Evolutionary conservation across 805 yeast species (phyloP), one percentile per base, ranked within the genome.

Genomic region (Saccharomycopsis fermentans): DNA sequence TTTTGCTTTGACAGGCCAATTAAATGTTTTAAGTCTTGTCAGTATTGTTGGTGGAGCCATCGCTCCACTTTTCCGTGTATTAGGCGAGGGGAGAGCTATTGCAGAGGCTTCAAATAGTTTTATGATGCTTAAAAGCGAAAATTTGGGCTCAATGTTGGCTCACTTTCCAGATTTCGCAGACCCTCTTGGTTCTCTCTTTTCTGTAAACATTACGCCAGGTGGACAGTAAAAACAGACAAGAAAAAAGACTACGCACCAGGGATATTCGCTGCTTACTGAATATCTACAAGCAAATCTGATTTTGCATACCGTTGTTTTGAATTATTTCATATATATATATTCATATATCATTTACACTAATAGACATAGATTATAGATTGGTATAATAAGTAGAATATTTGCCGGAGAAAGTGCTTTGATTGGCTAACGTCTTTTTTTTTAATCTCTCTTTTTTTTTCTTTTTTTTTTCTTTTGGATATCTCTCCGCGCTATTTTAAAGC

Each of bases 91-190:
- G 1, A 43, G 5, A 21, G 34, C 37, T n/a, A 21, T 54, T 21
- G 11, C 50, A 14, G 56, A 54, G n/a, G 56, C 50, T 29, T n/a
- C 56, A 5, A 54, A 54, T 14, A 39, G 50, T 12, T 54, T 54
- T 19, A 27, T 43, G 50, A 43, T 43, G 50, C 14, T 43, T 4
- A 43, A 43, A 16, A 27, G 24, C 12, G 9, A 27, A 21, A n/a
- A 43, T 21, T 43, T 43, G n/a, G 50, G 50, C 6, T 21, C 50
- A 14, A 43, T 43, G 50, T 43, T 43, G 26, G 50, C 50, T 4
- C 50, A 43, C 24, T 43, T 43, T 21, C 27, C 27, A 43, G 50
- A 43, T 24, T 43, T 24, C 12, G 29, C n/a, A 8, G 50, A 43
- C 24, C 50, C 50, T 21, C 9, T 43, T 43, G 12, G 50, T 11